These are phyloP conservation scores for Erythrobasidium hasegawianum DNA, from an alignment of 1,284 basidiomycete genomes.

Conservation along the genomic window DNA sequence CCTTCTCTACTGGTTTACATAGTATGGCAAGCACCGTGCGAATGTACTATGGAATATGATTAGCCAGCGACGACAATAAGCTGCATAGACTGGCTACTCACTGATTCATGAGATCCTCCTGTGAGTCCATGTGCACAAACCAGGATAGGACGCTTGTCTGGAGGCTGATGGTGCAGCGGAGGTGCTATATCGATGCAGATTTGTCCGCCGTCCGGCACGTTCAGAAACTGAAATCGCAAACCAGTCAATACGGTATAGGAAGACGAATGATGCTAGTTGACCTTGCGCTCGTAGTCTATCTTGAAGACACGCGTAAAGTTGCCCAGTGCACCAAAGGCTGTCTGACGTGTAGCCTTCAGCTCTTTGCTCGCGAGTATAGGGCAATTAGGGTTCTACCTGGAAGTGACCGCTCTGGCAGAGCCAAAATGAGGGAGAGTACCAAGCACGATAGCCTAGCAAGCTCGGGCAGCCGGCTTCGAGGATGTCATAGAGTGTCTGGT, in stretches of 20 bases:
- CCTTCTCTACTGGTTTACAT: conserved; percentile 60
- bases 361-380: too few species aligned
- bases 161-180: conserved; percentile 56
- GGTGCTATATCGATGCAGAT: conserved; percentile 68
- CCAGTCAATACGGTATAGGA: background rate
- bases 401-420: conserved; percentile 29
- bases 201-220: conserved; percentile 66
- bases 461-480: conserved; percentile 36
- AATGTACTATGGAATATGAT: conserved; percentile 58
- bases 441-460: conserved; percentile 35
- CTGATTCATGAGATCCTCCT: conserved; percentile 57
- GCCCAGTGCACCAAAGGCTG: conserved; percentile 51
- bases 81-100: background rate
- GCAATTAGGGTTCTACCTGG: conserved; percentile 30
- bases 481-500: conserved; percentile 31
- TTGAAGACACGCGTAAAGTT: conserved; percentile 67
- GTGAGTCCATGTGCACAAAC: conserved; percentile 82
- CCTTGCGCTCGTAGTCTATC: conserved; percentile 66
- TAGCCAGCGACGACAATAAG: background rate
- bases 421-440: conserved; percentile 42
- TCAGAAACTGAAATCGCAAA: conserved; percentile 47
- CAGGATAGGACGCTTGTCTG: conserved; percentile 69
- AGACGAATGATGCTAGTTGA: too few species aligned
- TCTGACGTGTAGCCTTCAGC: conserved; percentile 43
- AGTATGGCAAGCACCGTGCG: conserved; percentile 70